These are phyloP conservation scores for Picea abies DNA, from an alignment of 83 land plant species.

Conservation along the genomic window DNA sequence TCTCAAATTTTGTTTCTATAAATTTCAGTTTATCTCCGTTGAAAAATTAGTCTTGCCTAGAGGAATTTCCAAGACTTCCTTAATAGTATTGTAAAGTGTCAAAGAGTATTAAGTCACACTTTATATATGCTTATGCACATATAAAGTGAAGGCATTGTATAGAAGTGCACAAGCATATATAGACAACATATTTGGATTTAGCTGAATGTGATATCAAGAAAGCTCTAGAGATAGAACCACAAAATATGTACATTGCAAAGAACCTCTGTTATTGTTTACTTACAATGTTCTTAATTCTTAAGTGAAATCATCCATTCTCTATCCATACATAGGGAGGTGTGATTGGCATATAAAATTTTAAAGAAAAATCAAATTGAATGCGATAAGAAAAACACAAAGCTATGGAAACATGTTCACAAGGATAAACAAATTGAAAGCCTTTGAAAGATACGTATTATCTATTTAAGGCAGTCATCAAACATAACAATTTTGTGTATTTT, in stretches of 20 bases:
- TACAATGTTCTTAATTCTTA: not conserved
- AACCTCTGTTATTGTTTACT: not conserved
- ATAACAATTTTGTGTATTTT: not conserved
- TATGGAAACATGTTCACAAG: constrained; percentile 72
- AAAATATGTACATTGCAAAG: constrained; percentile 48
- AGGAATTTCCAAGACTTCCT: too few species aligned
- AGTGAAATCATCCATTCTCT: not conserved
- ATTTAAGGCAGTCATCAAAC: not conserved
- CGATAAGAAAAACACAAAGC: constrained; percentile 77
- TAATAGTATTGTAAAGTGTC: not conserved
- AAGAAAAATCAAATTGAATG: constrained; percentile 69
- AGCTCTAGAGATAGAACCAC: constrained; percentile 81
- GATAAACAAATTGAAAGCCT: constrained; percentile 32
- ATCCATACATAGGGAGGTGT: constrained; percentile 61
- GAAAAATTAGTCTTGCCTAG: too few species aligned
- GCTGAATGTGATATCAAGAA: constrained; percentile 83
- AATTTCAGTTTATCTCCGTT: too few species aligned
- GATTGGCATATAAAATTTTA: constrained; percentile 45
- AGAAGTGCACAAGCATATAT: constrained; percentile 88
- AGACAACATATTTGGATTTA: constrained; percentile 60
- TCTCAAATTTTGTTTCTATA: too few species aligned
- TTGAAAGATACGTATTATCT: constrained; percentile 32
- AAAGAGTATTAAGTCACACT: not conserved
- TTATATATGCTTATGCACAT: constrained; percentile 18
- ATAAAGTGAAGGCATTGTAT: constrained; percentile 81